These are phyloP conservation scores for Populus tomentosa DNA, from an alignment of 441 rosid genomes.

Conservation along the genomic window DNA sequence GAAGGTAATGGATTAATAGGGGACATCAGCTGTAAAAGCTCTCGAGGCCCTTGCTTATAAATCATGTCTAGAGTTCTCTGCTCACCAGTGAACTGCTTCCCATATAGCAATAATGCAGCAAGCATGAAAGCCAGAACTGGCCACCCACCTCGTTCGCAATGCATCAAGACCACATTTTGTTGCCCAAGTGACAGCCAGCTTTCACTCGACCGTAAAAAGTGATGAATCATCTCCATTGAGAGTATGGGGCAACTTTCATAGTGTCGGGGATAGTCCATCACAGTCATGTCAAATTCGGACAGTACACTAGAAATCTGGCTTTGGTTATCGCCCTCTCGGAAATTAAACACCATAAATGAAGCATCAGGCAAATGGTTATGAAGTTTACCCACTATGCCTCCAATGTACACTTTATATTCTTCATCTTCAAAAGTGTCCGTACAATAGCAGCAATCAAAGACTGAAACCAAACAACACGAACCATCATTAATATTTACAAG, in stretches of 20 bases:
- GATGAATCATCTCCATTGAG: slow-evolving; percentile 72
- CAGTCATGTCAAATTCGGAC: slow-evolving; percentile 75
- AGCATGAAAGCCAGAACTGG: slow-evolving; percentile 92
- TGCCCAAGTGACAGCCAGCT: slow-evolving; percentile 76
- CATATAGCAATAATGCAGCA: slow-evolving; percentile 70
- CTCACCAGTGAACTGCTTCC: slow-evolving; percentile 66
- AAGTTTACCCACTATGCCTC: slow-evolving; percentile 62
- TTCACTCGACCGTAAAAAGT: slow-evolving; percentile 76
- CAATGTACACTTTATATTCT: slow-evolving; percentile 52
- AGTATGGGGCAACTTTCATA: slow-evolving; percentile 87
- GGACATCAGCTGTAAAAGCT: slow-evolving; percentile 64
- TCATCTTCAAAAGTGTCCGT: slow-evolving; percentile 54
- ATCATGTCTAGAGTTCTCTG: slow-evolving; percentile 81
- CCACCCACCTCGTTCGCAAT: slow-evolving; percentile 89
- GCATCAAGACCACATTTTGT: slow-evolving; percentile 70
- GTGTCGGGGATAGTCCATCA: slow-evolving; percentile 88
- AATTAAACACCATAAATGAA: slow-evolving; percentile 86
- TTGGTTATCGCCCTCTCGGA: slow-evolving; percentile 57
- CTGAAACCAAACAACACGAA: slow-evolving; percentile 26
- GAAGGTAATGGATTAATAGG: slow-evolving; percentile 85
- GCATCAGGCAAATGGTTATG: slow-evolving; percentile 55
- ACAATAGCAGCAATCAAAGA: slow-evolving; percentile 77
- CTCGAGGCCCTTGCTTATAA: slow-evolving; percentile 82
- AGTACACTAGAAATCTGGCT: slow-evolving; percentile 51
- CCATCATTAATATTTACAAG: background rate